phyloP scores from a whole-genome alignment of 345 rosid genomes.

The Clarkia xantiana region DNA sequence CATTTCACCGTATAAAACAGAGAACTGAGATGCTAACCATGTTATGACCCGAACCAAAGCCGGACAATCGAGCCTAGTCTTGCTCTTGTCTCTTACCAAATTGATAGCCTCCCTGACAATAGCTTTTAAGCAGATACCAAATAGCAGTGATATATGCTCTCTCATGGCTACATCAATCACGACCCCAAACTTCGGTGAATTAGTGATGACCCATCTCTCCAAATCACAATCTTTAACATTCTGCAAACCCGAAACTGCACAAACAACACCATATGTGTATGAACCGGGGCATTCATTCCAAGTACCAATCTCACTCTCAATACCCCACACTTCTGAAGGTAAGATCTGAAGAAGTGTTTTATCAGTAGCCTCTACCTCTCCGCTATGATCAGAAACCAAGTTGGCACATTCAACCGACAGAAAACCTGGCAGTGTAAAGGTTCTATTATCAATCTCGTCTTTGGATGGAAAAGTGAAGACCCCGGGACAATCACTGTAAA shows the following conservation, averaged over 20 bases:
- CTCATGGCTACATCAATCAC: constrained; percentile 53
- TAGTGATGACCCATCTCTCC: constrained; percentile 40
- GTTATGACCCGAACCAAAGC: constrained; percentile 31
- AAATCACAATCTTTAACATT: constrained; percentile 19
- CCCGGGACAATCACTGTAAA: constrained; percentile 56
- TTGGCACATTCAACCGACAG: constrained; percentile 41
- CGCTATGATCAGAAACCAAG: constrained; percentile 17
- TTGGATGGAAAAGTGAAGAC: constrained; percentile 32
- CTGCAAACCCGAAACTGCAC: constrained; percentile 22
- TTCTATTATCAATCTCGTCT: constrained; percentile 12
- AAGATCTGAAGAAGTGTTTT: constrained; percentile 18
- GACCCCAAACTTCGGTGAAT: constrained; percentile 50
- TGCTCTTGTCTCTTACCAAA: constrained; percentile 13
- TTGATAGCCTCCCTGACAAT: constrained; percentile 47
- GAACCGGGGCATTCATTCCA: constrained; percentile 52
- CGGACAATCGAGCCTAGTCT: constrained; percentile 32
- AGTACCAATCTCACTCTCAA: constrained; percentile 38
- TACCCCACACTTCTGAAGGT: constrained; percentile 47
- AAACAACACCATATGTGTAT: constrained; percentile 36
- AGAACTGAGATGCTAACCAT: constrained; percentile 68
- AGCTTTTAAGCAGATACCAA: constrained; percentile 49
- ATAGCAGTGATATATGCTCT: constrained; percentile 51
- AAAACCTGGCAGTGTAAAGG: constrained; percentile 41
- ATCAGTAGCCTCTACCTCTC: constrained; percentile 9
- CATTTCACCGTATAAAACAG: constrained; percentile 54